Conservation (phyloP, 2,329 filamentous ascomycete genomes). For the Stemphylium lycopersici region DNA sequence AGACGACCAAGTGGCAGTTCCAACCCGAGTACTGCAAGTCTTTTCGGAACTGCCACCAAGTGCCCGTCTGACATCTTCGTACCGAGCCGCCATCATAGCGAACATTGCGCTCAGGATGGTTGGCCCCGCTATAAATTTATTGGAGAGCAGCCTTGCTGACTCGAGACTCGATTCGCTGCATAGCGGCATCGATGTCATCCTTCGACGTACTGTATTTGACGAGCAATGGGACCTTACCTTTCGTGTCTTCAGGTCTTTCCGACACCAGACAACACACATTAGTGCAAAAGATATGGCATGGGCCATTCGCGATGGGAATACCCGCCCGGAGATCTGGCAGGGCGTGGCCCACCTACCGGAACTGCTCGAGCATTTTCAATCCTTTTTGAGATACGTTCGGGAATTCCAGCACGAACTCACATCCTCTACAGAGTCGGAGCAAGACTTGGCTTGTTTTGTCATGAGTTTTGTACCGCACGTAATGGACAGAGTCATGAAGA, state of each 20-base stretch:
- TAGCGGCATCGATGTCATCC: constrained; percentile 39
- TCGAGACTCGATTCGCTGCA: constrained; percentile 10
- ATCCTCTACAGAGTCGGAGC: constrained; percentile 18
- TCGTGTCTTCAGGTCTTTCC: constrained; percentile 33
- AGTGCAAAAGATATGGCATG: not conserved
- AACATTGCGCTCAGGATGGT: constrained; percentile 51
- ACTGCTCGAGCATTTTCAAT: constrained; percentile 31
- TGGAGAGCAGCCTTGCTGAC: constrained; percentile 45
- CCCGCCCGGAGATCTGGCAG: constrained; percentile 33
- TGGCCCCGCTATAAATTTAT: constrained; percentile 49
- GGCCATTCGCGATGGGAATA: constrained; percentile 14
- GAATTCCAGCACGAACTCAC: constrained; percentile 33
- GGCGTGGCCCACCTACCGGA: constrained; percentile 30
- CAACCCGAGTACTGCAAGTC: constrained; percentile 52
- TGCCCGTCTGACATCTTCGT: constrained; percentile 52
- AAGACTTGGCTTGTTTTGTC: constrained; percentile 28
- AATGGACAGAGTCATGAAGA: constrained; percentile 32
- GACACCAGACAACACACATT: constrained; percentile 9
- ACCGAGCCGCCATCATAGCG: constrained; percentile 53
- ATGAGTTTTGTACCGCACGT: constrained; percentile 37
- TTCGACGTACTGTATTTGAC: constrained; percentile 37
- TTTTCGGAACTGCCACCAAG: constrained; percentile 52
- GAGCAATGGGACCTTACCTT: constrained; percentile 47
- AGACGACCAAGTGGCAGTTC: constrained; percentile 41
- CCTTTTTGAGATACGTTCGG: constrained; percentile 35